Base-by-base conservation (phyloP, 805 yeast species). In the Metschnikowia koreensis region DNA sequence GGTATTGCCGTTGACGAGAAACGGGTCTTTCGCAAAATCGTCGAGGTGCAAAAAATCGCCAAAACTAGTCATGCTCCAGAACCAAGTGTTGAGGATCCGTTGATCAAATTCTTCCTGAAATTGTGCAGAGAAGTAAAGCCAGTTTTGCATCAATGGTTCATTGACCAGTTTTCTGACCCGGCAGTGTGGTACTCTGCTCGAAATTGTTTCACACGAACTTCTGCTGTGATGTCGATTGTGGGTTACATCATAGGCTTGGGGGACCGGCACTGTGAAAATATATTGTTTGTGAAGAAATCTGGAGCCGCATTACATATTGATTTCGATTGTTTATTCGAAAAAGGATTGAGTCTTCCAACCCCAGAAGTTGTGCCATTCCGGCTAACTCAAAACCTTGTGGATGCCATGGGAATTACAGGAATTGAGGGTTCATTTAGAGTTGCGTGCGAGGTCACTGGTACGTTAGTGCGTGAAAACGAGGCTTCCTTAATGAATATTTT, bases 351-450 rank as follows among this genome's bases (percentile, higher is more conserved):
- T 2, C 66, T 81, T 17, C 81, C 81, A 0, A 85, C 87, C 6
- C 99, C 99, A 0, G 99, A 94, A 64, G 74, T 89, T 31, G 99
- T 94, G 1, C 99, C 99, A 0, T 94, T 94, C 68, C 75, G 99
- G 57, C 67, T 94, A 44, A 94, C 99, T 0, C 87, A 83, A 46
- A 93, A 94, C 63, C 79, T 94, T 75, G 84, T 84, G 3, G 97
- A 91, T 66, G 97, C 97, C 0, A 76, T 88, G 62, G 98, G 98
- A 1, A 82, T 90, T 0, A 81, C 86, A 43, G 94, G 94, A 0
- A 84, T 89, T 33, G 98, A 94, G 63, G 99, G 99, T 0, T 78
- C 89, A 0, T 94, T 91, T 67, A 77, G 97, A 55, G 83, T 80
- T 50, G 80, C 96, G 0, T 85, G 96, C 63, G 98, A 93, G 63